A percentile compares a stretch with the other conserved stretches of the same genome.
These are phyloP conservation scores for Penicillium digitatum DNA, from an alignment of 2,329 filamentous ascomycete species.

Conservation along the genomic window DNA sequence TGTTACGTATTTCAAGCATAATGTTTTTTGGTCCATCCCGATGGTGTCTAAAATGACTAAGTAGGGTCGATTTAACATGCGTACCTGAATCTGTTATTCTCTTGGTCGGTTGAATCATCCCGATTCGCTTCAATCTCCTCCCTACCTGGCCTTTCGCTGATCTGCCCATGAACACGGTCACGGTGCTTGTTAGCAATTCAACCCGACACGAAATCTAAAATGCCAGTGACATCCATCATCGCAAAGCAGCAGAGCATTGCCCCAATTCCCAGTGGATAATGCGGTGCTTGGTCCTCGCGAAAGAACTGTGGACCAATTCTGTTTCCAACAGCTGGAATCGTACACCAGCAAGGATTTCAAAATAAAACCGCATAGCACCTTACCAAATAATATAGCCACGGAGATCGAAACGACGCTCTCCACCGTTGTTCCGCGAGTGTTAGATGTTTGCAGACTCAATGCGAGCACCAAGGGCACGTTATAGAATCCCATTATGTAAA, in stretches of 20 bases:
- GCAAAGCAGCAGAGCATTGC: not conserved
- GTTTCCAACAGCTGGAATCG: not conserved
- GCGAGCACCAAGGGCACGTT: not conserved
- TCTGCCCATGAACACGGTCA: not conserved
- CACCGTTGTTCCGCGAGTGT: not conserved
- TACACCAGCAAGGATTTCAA: not conserved
- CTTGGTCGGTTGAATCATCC: not conserved
- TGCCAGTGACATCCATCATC: not conserved
- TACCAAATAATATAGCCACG: not conserved
- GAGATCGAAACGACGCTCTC: not conserved
- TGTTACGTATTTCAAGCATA: not conserved
- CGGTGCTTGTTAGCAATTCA: not conserved
- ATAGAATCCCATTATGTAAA: not conserved
- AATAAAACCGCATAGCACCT: not conserved
- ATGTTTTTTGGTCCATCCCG: not conserved
- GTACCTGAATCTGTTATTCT: not conserved
- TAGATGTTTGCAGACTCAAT: not conserved
- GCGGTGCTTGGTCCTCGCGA: not conserved
- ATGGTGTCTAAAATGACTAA: not conserved
- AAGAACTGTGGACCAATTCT: not conserved
- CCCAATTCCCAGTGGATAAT: not conserved
- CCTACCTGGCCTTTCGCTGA: not conserved
- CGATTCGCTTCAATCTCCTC: not conserved
- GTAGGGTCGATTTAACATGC: not conserved
- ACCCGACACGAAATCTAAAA: not conserved